Percentiles rank a stretch among this genome's conserved stretches.
Evolutionary conservation across 2,329 filamentous ascomycete genomes (phyloP).

Genomic region (Penicillium sp.): DNA sequence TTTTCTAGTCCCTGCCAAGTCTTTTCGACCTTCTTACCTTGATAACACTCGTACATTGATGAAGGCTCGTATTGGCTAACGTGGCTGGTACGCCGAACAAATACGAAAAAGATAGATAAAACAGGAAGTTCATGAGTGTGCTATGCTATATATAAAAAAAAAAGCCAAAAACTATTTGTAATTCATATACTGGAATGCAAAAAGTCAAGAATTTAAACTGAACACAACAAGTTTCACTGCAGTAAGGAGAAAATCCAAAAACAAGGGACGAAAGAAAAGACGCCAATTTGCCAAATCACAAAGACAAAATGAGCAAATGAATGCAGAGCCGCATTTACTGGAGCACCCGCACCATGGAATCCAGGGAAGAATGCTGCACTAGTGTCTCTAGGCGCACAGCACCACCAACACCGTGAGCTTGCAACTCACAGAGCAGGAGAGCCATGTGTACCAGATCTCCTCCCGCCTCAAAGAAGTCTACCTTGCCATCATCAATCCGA

Average conservation of each 20-base stretch:
- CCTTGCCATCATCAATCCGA: not conserved
- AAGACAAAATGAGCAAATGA: not conserved
- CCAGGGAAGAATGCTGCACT: conserved; percentile 1
- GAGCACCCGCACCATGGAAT: not conserved
- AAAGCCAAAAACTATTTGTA: no score
- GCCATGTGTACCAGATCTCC: conserved; percentile 3
- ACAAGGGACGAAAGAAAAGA: not conserved
- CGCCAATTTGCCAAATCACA: not conserved
- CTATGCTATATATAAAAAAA: not conserved
- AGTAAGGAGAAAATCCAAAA: not conserved
- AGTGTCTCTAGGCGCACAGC: not conserved
- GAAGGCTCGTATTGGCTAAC: no score
- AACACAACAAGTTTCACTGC: not conserved
- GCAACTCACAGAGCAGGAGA: not conserved
- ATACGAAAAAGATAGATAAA: no score
- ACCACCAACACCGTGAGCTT: not conserved
- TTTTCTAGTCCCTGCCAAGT: no score
- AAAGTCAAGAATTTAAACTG: not conserved
- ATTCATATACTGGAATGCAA: not conserved
- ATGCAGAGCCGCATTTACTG: not conserved
- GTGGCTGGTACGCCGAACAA: no score
- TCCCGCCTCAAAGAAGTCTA: not conserved
- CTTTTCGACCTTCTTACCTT: no score
- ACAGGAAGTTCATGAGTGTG: not conserved
- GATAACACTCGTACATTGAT: no score